phyloP scores from a whole-genome alignment of 768 basidiomycete genomes.

The Leccinum incarnatum region DNA sequence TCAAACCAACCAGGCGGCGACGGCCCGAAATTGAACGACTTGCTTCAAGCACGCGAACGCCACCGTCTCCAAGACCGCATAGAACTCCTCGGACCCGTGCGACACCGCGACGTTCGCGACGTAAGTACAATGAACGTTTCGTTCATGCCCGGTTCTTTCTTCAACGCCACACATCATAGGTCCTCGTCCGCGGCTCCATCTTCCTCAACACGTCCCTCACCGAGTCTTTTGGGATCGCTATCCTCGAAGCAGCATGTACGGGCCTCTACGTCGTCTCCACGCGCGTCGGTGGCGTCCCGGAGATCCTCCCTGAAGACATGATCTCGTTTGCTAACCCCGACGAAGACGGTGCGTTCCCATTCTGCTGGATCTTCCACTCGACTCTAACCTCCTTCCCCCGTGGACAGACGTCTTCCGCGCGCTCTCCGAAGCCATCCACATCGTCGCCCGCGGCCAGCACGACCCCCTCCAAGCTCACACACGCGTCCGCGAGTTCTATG shows the following conservation, averaged over 20 bases:
- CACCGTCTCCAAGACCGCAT: constrained; percentile 87
- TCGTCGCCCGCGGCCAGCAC: constrained; percentile 64
- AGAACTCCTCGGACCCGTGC: constrained; percentile 80
- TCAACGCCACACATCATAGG: constrained; percentile 41
- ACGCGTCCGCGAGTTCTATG: constrained; percentile 79
- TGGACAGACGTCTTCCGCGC: constrained; percentile 78
- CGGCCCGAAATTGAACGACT: constrained; percentile 91
- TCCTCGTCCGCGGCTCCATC: constrained; percentile 83
- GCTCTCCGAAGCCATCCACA: constrained; percentile 73
- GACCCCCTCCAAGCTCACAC: constrained; percentile 76
- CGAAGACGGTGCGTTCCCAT: constrained; percentile 70
- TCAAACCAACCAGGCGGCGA: constrained; percentile 68
- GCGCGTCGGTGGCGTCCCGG: constrained; percentile 92
- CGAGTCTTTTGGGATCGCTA: constrained; percentile 96
- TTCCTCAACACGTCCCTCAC: constrained; percentile 96
- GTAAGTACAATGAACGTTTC: constrained; percentile 39
- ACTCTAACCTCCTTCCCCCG: background rate
- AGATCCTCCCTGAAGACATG: constrained; percentile 91
- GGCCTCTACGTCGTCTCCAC: constrained; percentile 95
- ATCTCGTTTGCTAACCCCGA: constrained; percentile 94
- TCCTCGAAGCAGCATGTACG: constrained; percentile 93
- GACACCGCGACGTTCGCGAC: constrained; percentile 77
- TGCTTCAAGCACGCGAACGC: constrained; percentile 95
- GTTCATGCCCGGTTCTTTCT: background rate
- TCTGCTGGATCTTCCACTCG: fast-evolving